A percentile compares a stretch with the other conserved stretches of the same genome.
Conservation (phyloP, 495 filamentous ascomycete genomes). For the Penicillium paxilli region DNA sequence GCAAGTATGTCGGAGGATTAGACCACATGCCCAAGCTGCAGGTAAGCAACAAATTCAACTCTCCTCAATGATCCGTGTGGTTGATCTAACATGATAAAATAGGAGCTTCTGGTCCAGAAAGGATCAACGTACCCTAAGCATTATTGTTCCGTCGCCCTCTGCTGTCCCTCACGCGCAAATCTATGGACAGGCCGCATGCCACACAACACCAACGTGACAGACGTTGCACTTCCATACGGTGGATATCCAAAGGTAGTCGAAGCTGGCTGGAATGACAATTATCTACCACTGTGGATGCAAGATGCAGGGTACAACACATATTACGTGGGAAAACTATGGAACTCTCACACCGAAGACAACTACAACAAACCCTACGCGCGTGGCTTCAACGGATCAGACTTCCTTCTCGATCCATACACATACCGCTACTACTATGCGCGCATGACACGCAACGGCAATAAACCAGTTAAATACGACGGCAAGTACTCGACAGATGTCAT, state of each 20-base stretch:
- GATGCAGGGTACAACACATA: slow-evolving; percentile 67
- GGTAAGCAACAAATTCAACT: slow-evolving; percentile 9
- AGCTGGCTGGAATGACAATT: slow-evolving; percentile 62
- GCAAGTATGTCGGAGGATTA: slow-evolving; percentile 55
- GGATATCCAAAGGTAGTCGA: slow-evolving; percentile 65
- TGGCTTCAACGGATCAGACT: slow-evolving; percentile 56
- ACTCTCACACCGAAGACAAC: slow-evolving; percentile 56
- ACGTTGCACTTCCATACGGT: slow-evolving; percentile 58
- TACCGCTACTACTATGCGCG: slow-evolving; percentile 64
- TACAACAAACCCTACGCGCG: slow-evolving; percentile 56
- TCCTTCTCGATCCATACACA: slow-evolving; percentile 67
- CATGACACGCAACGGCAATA: slow-evolving; percentile 57
- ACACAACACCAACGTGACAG: slow-evolving; percentile 72
- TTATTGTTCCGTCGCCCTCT: slow-evolving; percentile 59
- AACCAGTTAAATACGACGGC: slow-evolving; percentile 50
- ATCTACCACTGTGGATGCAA: slow-evolving; percentile 69
- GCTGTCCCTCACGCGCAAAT: slow-evolving; percentile 60
- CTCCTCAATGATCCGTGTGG: not conserved
- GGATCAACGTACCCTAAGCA: slow-evolving; percentile 54
- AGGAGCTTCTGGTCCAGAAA: slow-evolving; percentile 44
- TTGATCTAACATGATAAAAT: not conserved
- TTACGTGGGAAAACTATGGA: slow-evolving; percentile 71
- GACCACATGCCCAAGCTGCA: slow-evolving; percentile 57
- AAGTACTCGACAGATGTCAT: slow-evolving; percentile 62
- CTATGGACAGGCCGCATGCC: slow-evolving; percentile 61